phyloP scores from a whole-genome alignment of 2,329 filamentous ascomycete genomes.

The Sporothrix variecibatus region DNA sequence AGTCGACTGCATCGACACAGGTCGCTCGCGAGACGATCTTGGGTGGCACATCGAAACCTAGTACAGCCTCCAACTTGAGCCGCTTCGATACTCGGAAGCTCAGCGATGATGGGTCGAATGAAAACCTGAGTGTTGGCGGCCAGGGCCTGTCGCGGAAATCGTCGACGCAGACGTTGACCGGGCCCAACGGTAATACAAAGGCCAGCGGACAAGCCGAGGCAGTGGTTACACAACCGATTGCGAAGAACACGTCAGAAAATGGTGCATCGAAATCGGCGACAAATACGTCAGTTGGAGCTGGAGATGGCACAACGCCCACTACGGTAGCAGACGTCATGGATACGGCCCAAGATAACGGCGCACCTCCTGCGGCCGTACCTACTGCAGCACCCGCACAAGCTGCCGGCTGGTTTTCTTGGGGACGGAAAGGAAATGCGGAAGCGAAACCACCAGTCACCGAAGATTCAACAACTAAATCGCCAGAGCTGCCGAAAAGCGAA shows the following conservation, averaged over 20 bases:
- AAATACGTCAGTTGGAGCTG: not conserved
- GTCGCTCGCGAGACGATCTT: constrained; percentile 63
- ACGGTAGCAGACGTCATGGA: not conserved
- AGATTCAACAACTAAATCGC: constrained; percentile 27
- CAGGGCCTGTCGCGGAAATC: constrained; percentile 12
- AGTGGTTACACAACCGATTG: not conserved
- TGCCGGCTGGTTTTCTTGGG: constrained; percentile 30
- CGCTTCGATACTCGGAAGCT: constrained; percentile 52
- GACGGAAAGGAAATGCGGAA: constrained; percentile 23
- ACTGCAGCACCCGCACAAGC: not conserved
- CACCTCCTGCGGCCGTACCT: not conserved
- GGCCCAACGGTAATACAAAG: not conserved
- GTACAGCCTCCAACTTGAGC: constrained; percentile 50
- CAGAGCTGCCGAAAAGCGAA: constrained; percentile 24
- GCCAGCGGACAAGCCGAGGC: not conserved
- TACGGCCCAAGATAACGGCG: constrained; percentile 7
- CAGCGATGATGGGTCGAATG: constrained; percentile 31
- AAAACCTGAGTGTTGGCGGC: not conserved
- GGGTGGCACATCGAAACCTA: constrained; percentile 54
- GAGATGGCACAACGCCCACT: not conserved
- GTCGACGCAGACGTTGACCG: constrained; percentile 6
- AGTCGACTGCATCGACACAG: constrained; percentile 61
- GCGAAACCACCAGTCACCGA: constrained; percentile 31
- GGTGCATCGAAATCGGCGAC: constrained; percentile 18
- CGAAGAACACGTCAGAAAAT: constrained; percentile 26